Evolutionary conservation across 2,329 filamentous ascomycete genomes (phyloP).

Genomic region (Trichoderma atrobrunneum): DNA sequence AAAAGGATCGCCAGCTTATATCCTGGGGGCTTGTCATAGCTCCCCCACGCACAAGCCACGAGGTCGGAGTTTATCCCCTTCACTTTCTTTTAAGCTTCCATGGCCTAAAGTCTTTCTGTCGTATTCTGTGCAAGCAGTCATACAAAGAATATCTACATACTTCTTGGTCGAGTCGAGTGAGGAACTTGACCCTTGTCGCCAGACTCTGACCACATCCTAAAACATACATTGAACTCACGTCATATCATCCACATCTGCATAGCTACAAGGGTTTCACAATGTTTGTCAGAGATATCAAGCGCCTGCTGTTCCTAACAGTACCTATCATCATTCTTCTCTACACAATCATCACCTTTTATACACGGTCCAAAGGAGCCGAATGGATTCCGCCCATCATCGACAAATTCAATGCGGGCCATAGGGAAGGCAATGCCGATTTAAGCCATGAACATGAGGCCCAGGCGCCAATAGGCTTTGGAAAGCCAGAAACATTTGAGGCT

Average conservation of each 20-base stretch:
- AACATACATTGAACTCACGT: not conserved
- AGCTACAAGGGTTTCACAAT: slow-evolving; percentile 25
- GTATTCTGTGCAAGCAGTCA: not conserved
- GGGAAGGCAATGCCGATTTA: not conserved
- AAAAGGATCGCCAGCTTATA: not conserved
- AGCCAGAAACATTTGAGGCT: not conserved
- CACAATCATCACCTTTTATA: slow-evolving; percentile 27
- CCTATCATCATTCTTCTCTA: slow-evolving; percentile 33
- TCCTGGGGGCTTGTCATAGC: not conserved
- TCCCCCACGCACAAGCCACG: not conserved
- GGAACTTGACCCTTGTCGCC: not conserved
- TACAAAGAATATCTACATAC: not conserved
- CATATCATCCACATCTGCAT: not conserved
- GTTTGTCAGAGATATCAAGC: slow-evolving; percentile 34
- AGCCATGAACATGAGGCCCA: not conserved
- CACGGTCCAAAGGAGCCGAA: not conserved
- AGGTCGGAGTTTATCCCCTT: not conserved
- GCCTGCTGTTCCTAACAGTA: slow-evolving; percentile 31
- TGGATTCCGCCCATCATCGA: slow-evolving; percentile 4
- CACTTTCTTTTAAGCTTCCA: not conserved
- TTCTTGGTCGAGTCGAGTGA: not conserved
- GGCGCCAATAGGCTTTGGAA: not conserved
- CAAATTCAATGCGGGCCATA: not conserved
- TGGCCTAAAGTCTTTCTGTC: not conserved
- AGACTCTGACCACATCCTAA: not conserved